Conservation (phyloP, 345 rosid genomes). For the Erucastrum elatum region DNA sequence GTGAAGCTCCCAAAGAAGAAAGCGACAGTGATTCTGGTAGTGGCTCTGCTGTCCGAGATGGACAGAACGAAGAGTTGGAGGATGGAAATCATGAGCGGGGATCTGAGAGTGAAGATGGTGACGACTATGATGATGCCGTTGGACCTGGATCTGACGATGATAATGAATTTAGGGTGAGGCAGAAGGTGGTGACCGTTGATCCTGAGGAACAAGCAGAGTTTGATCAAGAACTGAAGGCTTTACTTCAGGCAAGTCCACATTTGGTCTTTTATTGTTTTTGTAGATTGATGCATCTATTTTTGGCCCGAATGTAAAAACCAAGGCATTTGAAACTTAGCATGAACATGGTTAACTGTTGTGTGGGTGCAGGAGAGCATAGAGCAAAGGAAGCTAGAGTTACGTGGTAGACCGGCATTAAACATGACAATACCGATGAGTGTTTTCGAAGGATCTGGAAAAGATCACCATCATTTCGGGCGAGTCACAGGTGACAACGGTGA, state of each 20-base stretch:
- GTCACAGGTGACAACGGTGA: conserved; percentile 79
- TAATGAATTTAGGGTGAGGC: conserved; percentile 84
- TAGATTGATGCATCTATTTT: conserved; percentile 8
- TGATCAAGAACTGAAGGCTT: conserved; percentile 89
- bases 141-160: conserved; percentile 86
- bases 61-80: conserved; percentile 75
- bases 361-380: conserved; percentile 93
- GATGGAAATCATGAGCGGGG: conserved; percentile 76
- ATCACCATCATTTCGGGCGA: conserved; percentile 69
- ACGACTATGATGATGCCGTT: conserved; percentile 64
- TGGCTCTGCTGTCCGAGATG: conserved; percentile 66
- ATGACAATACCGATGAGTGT: conserved; percentile 90
- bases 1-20: conserved; percentile 65
- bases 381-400: conserved; percentile 83
- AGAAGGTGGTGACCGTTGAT: conserved; percentile 73
- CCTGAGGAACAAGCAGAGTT: conserved; percentile 78
- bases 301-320: neutral
- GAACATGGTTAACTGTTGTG: conserved; percentile 25
- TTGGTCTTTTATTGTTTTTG: neutral
- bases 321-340: neutral
- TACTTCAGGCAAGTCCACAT: conserved; percentile 70
- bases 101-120: conserved; percentile 66
- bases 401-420: conserved; percentile 83
- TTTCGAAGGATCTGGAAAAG: conserved; percentile 85
- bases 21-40: conserved; percentile 88